Evolutionary conservation across 2,329 filamentous ascomycete genomes (phyloP), one percentile per base, ranked within the genome.

Genomic region (Botrytis galanthina): DNA sequence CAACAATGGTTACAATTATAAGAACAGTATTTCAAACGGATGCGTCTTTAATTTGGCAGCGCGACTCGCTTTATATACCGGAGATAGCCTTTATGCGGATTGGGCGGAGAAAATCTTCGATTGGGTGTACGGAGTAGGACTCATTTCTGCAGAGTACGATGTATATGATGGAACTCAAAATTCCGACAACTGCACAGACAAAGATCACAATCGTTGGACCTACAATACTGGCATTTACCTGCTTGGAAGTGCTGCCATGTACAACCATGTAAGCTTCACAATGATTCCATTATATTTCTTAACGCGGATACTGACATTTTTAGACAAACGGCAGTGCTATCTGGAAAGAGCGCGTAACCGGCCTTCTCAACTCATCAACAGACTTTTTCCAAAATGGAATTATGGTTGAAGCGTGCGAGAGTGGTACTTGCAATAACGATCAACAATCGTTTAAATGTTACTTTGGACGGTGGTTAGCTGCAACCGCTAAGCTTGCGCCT

Each of bases 1-100:
- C 84, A 94, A 95, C 80, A 89, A 87, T 57, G 94, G 94, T n/a
- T 97, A 90, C 82, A 86, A 90, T 78, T 94, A 95, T 85, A 95
- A 90, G 78, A 90, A 90, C 75, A 86, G 87, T 35, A 89, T 90
- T 74, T 88, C 88, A 0, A 87, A 89, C 75, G 88, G 86, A 6
- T 87, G 86, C 71, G 88, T 89, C 81, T 89, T 90, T 80, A 87
- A 88, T 67, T 81, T 90, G 18, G 88, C 86, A 18, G 88, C 92
- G 2, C 88, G 92, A 7, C 85, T 95, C 6, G 92, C 91, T 1
- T 85, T 90, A 5, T 95, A 93, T 81, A 96, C 93, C 0, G 89
- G 89, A n/a, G 95, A 96, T 78, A 78, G 84, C 42, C 91, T 91
- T 0, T 97, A 97, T 80, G 86, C 88, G 2, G 87, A 93, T 5